phyloP scores from a whole-genome alignment of 306 rosid genomes.

The Cicer yamashitae region DNA sequence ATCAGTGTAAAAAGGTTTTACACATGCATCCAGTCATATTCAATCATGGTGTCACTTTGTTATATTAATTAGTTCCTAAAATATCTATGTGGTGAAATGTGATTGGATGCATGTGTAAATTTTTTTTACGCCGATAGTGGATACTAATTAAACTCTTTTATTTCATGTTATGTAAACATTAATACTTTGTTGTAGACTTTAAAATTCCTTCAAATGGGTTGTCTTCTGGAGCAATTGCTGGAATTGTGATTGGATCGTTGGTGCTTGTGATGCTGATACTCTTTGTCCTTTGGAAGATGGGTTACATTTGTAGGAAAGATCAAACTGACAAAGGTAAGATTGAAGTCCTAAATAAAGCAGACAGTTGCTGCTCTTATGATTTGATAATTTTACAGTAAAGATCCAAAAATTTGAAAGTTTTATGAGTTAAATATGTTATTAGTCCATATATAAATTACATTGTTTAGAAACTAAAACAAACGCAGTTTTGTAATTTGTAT shows the following conservation, averaged over 20 bases:
- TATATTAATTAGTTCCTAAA: neutral
- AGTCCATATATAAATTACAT: no score
- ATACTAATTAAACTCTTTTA: neutral
- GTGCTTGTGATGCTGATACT: slow-evolving; percentile 55
- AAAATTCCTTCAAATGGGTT: slow-evolving; percentile 53
- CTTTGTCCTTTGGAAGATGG: slow-evolving; percentile 56
- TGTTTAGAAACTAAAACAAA: no score
- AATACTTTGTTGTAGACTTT: slow-evolving; percentile 57
- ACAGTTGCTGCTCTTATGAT: slow-evolving; percentile 19
- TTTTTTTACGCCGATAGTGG: neutral
- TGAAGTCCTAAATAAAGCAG: slow-evolving; percentile 13
- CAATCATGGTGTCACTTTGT: neutral
- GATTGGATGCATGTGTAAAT: neutral
- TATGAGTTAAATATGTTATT: no score
- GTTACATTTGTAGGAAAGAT: slow-evolving; percentile 57
- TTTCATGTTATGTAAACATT: neutral
- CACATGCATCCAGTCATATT: neutral
- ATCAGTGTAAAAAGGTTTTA: neutral
- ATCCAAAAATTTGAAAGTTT: neutral
- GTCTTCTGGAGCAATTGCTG: slow-evolving; percentile 73
- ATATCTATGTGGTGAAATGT: neutral
- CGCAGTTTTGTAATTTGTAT: no score
- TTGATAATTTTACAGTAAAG: slow-evolving; percentile 1
- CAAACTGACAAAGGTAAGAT: slow-evolving; percentile 62
- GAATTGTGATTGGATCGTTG: slow-evolving; percentile 65